phyloP scores from a whole-genome alignment of 164 flowering plant species.

The Magnolia sinica region DNA sequence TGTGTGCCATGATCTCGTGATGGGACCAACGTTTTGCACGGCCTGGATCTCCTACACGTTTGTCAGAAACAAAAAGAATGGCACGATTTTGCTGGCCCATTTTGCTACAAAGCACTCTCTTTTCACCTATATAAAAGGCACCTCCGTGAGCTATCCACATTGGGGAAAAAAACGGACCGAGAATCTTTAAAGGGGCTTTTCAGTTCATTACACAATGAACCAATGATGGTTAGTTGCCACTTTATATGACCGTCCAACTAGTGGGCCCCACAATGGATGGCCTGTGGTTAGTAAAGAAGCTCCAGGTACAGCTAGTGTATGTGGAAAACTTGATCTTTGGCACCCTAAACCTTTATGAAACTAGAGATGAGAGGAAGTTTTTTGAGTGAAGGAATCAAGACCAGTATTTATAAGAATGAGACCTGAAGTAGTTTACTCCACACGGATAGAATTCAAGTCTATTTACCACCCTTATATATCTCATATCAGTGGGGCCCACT shows the following conservation, averaged over 20 bases:
- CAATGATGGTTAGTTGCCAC: neutral
- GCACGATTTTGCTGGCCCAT: neutral
- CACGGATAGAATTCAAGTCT: too few relatives aligned
- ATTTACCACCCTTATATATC: too few relatives aligned
- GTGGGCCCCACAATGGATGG: neutral
- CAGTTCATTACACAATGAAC: neutral
- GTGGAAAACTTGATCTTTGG: neutral
- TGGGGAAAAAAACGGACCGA: neutral
- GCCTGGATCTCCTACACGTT: too few relatives aligned
- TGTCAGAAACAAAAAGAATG: too few relatives aligned
- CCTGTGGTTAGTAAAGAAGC: neutral
- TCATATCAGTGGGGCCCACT: too few relatives aligned
- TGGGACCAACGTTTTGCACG: too few relatives aligned
- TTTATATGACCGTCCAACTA: neutral
- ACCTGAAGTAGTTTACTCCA: too few relatives aligned
- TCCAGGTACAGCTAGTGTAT: neutral
- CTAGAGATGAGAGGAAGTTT: too few relatives aligned
- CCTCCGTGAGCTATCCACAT: neutral
- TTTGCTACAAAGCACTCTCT: neutral
- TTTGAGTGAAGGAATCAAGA: too few relatives aligned
- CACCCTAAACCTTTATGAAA: neutral
- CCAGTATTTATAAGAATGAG: too few relatives aligned
- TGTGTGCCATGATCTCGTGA: too few relatives aligned
- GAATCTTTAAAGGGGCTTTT: neutral
- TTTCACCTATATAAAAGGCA: neutral